These are phyloP conservation scores for Leccinellum albellum DNA, from an alignment of 768 basidiomycete species.

Conservation along the genomic window DNA sequence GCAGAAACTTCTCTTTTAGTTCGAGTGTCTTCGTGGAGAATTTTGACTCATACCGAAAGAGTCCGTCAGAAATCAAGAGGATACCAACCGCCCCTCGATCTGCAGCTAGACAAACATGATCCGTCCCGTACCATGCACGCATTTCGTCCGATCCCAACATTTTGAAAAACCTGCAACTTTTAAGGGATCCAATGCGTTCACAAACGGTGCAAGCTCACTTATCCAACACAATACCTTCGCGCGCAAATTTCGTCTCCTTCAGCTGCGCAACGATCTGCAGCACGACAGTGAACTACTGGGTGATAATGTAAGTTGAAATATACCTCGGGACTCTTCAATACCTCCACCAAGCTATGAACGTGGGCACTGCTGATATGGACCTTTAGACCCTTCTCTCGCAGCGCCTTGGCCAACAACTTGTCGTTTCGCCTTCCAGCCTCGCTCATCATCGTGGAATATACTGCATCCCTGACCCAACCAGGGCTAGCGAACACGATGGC, in stretches of 20 bases:
- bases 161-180: slow-evolving; percentile 79
- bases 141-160: slow-evolving; percentile 94
- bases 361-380: slow-evolving; percentile 92
- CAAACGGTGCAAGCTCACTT: slow-evolving; percentile 44
- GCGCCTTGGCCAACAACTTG: slow-evolving; percentile 70
- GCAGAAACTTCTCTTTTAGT: not conserved
- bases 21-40: not conserved
- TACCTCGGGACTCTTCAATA: slow-evolving; percentile 92
- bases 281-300: not conserved
- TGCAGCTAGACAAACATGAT: slow-evolving; percentile 87
- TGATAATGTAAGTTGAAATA: slow-evolving; percentile 9
- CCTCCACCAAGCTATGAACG: slow-evolving; percentile 93
- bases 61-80: slow-evolving; percentile 88
- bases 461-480: slow-evolving; percentile 90
- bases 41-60: slow-evolving; percentile 67
- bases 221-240: slow-evolving; percentile 88
- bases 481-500: slow-evolving; percentile 97
- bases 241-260: slow-evolving; percentile 94
- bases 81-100: slow-evolving; percentile 93
- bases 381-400: slow-evolving; percentile 81
- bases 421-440: slow-evolving; percentile 82
- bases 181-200: not conserved
- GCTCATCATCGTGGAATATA: slow-evolving; percentile 76
- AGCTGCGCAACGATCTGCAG: slow-evolving; percentile 66
- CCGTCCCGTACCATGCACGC: slow-evolving; percentile 97